Conservation (phyloP, 179 eudicot genomes). For the Silene vulgaris region DNA sequence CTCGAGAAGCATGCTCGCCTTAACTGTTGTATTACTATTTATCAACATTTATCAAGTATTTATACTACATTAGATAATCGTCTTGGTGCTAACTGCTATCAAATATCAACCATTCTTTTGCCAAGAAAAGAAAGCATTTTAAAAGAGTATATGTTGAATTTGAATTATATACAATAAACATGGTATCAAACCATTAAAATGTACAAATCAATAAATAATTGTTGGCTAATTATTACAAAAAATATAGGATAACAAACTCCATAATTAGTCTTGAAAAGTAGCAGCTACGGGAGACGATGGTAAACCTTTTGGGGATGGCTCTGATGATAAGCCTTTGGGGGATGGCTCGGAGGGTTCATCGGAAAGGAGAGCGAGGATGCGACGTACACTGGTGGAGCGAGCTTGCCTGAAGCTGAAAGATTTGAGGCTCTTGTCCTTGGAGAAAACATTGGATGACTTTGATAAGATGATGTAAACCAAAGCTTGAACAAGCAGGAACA, state of each 20-base stretch:
- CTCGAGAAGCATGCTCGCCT: slow-evolving; percentile 6
- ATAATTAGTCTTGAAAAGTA: slow-evolving; percentile 30
- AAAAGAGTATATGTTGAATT: not conserved
- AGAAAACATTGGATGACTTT: slow-evolving; percentile 58
- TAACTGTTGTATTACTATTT: slow-evolving; percentile 20
- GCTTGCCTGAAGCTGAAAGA: slow-evolving; percentile 43
- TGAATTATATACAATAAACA: not conserved
- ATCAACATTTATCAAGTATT: slow-evolving; percentile 13
- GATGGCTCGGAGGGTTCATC: slow-evolving; percentile 38
- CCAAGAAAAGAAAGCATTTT: not conserved
- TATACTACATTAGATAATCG: not conserved
- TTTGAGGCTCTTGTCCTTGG: slow-evolving; percentile 33
- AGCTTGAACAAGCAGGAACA: slow-evolving; percentile 54
- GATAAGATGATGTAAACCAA: slow-evolving; percentile 61
- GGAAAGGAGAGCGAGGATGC: slow-evolving; percentile 35
- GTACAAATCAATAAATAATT: not conserved
- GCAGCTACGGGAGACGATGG: slow-evolving; percentile 30
- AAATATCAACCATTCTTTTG: too few relatives aligned
- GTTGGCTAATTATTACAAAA: not conserved
- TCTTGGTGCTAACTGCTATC: not conserved
- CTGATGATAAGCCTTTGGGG: not conserved
- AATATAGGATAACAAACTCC: too few relatives aligned
- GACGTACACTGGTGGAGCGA: slow-evolving; percentile 41
- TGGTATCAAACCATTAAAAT: not conserved
- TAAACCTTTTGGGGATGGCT: slow-evolving; percentile 5